Conservation (phyloP, 768 basidiomycete genomes). For the Amanita fuliginea region DNA sequence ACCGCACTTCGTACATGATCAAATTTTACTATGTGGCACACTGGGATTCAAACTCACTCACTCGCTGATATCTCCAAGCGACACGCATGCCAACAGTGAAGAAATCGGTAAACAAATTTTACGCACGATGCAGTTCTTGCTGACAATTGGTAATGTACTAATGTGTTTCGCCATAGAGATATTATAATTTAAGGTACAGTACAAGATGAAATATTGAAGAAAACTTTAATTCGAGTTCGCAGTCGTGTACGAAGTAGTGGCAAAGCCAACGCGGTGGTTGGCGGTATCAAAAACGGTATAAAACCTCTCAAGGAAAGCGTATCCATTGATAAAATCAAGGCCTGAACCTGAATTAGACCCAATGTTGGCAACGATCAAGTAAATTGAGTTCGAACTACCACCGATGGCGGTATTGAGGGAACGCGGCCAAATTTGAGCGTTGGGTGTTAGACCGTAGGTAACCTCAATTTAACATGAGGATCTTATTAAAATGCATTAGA, state of each 20-base stretch:
- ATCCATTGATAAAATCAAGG: constrained; percentile 52
- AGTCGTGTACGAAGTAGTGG: constrained; percentile 38
- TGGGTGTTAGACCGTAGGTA: constrained; percentile 43
- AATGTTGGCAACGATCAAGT: constrained; percentile 43
- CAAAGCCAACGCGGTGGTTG: constrained; percentile 40
- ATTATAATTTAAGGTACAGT: too few relatives aligned
- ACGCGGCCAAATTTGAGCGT: constrained; percentile 66
- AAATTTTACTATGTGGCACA: too few relatives aligned
- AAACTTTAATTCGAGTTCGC: constrained; percentile 26
- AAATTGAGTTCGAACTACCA: constrained; percentile 38
- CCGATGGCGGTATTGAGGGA: constrained; percentile 45
- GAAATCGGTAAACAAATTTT: too few relatives aligned
- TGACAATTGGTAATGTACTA: too few relatives aligned
- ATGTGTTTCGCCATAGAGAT: too few relatives aligned
- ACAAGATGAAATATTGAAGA: too few relatives aligned
- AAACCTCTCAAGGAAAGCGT: constrained; percentile 37
- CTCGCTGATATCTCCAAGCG: too few relatives aligned
- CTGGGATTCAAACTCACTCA: too few relatives aligned
- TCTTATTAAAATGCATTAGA: constrained; percentile 8
- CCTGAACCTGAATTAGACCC: constrained; percentile 40
- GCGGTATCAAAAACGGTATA: constrained; percentile 35
- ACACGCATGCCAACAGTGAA: too few relatives aligned
- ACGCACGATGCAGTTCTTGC: too few relatives aligned
- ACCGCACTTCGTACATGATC: too few relatives aligned
- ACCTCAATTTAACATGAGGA: constrained; percentile 27